Base-by-base conservation (phyloP, 495 filamentous ascomycete species). In the Schizothecium vesticola region DNA sequence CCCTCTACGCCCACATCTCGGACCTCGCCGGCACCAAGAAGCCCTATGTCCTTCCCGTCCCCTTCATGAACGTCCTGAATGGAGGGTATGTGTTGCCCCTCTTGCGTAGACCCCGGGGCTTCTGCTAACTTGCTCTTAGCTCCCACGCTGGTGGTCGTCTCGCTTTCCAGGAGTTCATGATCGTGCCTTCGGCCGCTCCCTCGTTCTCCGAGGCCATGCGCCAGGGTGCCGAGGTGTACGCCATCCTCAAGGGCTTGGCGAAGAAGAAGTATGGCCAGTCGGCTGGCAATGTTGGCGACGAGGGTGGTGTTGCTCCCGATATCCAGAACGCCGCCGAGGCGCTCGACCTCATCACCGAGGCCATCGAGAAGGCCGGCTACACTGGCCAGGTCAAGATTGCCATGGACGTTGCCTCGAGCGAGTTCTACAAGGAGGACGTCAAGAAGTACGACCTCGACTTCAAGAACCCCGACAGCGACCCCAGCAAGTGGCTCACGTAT, bases 81-180 rank as follows among this genome's bases (percentile, higher is more conserved):
- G 96, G 96, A 83, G 95, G 95, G 78, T 84, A 74, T 70, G 80
- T 78, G n/a, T 25, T 28, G 13, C 2, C 6, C 10, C 13, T 2
- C 26, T 43, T 19, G 56, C 24, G 13, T 63, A 8, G 5, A 10
- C 31, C 8, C 29, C 11, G 24, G 24, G 19, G 26, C n/a, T 21
- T 26, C 64, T 21, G 67, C 79, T 83, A 33, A 84, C 73, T n/a
- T 22, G 16, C 19, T 22, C 23, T 63, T 68, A 86, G 85, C 70
- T 98, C 94, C 75, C 96, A 99, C 85, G 96, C 96, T 71, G 96
- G 96, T 87, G 96, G 96, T 76, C 92, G 95, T 80, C 86, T 99
- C 67, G 96, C 96, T 70, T 99, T 99, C 90, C 96, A 99, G 84
- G 96, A 99, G 82, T 99, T 99, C 89, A 99, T 99, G 96, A 97